Base-by-base conservation (phyloP, 2,329 filamentous ascomycete species). In the Neopestalotiopsis rosae region DNA sequence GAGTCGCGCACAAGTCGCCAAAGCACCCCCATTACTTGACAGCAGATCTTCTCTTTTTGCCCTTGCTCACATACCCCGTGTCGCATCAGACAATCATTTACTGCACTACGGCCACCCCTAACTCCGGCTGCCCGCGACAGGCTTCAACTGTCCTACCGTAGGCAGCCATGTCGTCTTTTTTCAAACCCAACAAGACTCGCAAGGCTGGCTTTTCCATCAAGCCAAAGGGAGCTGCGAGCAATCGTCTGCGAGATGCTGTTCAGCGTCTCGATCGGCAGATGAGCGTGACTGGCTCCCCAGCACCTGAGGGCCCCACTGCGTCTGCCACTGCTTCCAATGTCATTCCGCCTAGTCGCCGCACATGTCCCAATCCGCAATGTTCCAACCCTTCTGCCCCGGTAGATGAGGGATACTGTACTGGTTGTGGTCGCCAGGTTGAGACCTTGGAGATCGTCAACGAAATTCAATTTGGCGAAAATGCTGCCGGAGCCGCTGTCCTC, bases 381-480 rank as follows among this genome's bases (percentile, higher is more conserved):
- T 83, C 84, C n/a, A 87, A 87, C 66, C 88, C 89, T 17, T 86
- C 89, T 67, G 86, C 77, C 6, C 75, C 76, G 5, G 69, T 91
- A 64, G 83, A 88, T 66, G 89, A 91, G 73, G 89, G 89, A 49
- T 88, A 93, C 73, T 98, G 96, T 81, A 89, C 90, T 70, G 92
- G 89, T 61, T 98, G 96, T 80, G 95, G 94, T 86, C 91, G 90
- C 70, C 90, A 97, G 73, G 89, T 95, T 68, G 91, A 93, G 74
- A 92, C 97, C 77, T 91, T 90, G 78, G 94, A 97, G 76, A 97
- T 98, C 71, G 95, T 98, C 69, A 89, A 94, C 63, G 96, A 99
- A 79, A 89, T 98, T 71, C 91, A 91, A 28, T 99, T 98, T 77
- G 94, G 94, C 72, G 95, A 99, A 83, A 92, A 90, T 34, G 90